Evolutionary conservation across 495 filamentous ascomycete species (phyloP), one percentile per base, ranked within the genome.

Genomic region (Astrothelium subdiscretum): DNA sequence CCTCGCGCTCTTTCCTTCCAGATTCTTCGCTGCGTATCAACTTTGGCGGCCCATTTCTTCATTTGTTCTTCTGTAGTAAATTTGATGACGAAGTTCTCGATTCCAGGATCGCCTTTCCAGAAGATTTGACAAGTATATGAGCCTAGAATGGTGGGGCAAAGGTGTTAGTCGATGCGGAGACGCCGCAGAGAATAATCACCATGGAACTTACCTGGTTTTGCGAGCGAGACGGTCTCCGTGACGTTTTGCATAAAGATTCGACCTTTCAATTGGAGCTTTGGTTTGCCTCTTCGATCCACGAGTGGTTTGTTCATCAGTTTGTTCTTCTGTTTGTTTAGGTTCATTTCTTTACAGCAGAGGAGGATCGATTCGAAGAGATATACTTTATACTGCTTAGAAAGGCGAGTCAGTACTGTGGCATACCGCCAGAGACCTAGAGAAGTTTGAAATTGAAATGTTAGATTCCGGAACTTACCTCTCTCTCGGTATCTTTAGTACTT

Each of bases 161-260:
- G 13, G 52, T 64, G 54, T 62, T 62, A 59, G 6, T 3, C 20
- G 31, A 10, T 40, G 31, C 40, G 12, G 2, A 52, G 10, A n/a
- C 20, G 27, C 35, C 13, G 24, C 18, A 38, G 35, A 38, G 35
- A 32, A 27, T 22, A 59, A 42, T 24, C 54, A n/a, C 54, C 31
- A 12, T 5, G 38, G 13, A 32, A 52, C 67, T 68, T 85, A 96
- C 92, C 92, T 69, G 87, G 86, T 72, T 90, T 95, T 60, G 84
- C 81, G 32, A 91, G 76, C 20, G 87, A 89, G 3, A 96, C 77
- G 27, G 95, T 87, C 69, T 97, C 91, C 6, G 94, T 98, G 51
- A 98, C 92, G 70, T 98, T 98, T 61, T 92, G 91, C 92, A 98
- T 97, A 75, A 97, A 97, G 68, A 98, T 98, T 24, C 94, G 84